Conservation (phyloP, 2,329 filamentous ascomycete species). For the Colletotrichum tanaceti region DNA sequence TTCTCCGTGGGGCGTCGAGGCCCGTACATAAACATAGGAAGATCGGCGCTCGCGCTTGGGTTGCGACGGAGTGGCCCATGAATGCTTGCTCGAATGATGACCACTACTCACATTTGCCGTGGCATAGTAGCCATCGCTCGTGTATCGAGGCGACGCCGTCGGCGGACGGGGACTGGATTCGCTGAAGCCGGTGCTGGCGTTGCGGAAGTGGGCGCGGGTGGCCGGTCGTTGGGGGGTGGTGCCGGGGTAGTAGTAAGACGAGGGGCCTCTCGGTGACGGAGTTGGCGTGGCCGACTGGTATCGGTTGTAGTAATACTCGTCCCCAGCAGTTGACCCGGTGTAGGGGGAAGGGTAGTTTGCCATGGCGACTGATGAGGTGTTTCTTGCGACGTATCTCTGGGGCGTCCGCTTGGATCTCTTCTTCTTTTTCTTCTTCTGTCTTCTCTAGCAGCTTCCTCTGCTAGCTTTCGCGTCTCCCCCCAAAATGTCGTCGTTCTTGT, state of each 20-base stretch:
- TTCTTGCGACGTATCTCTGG: slow-evolving; percentile 49
- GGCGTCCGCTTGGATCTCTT: slow-evolving; percentile 44
- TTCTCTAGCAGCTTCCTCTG: slow-evolving; percentile 39
- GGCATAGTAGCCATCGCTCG: slow-evolving; percentile 71
- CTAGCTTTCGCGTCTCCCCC: slow-evolving; percentile 32
- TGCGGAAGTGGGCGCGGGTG: slow-evolving; percentile 63
- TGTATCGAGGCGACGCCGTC: slow-evolving; percentile 70
- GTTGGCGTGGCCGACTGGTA: slow-evolving; percentile 67
- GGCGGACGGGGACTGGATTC: slow-evolving; percentile 60
- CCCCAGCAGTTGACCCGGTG: slow-evolving; percentile 59
- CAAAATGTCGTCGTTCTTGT: slow-evolving; percentile 24
- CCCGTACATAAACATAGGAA: slow-evolving; percentile 67
- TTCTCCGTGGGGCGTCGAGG: slow-evolving; percentile 69
- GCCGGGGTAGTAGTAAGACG: slow-evolving; percentile 59
- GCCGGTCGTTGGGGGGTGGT: slow-evolving; percentile 64
- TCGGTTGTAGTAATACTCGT: slow-evolving; percentile 64
- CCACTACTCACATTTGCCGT: slow-evolving; percentile 73
- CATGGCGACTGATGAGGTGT: slow-evolving; percentile 41
- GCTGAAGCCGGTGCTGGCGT: slow-evolving; percentile 56
- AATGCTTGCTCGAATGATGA: slow-evolving; percentile 60
- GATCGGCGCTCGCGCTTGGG: slow-evolving; percentile 65
- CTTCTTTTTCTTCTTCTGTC: slow-evolving; percentile 26
- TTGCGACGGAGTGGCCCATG: slow-evolving; percentile 58
- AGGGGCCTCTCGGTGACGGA: slow-evolving; percentile 66
- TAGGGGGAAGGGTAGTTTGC: slow-evolving; percentile 56